Evolutionary conservation across 305 asterid species (phyloP), one percentile per base, ranked within the genome.

Genomic region (Fraxinus greggii): DNA sequence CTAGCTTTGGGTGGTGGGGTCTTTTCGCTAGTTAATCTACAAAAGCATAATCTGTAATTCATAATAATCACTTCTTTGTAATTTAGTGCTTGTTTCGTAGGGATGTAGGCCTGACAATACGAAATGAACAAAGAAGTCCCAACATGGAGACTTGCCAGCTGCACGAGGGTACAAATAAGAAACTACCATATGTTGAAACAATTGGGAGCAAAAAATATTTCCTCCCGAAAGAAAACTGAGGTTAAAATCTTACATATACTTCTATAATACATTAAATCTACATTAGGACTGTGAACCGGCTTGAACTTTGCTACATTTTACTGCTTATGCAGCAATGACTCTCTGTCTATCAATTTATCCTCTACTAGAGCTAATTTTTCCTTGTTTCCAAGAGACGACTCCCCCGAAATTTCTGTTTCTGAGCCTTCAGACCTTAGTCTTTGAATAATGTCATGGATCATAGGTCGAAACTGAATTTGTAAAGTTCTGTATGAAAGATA

Each of bases 371-470:
- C 81, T 19, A 80, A 29, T 4, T n/a, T 85, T 5, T 38, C 79
- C 31, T 72, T 56, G 73, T 59, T 36, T 51, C 31, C 54, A 59
- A n/a, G 40, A 1, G 23, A 24, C 78, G 79, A 79, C 61, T 86
- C 89, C 59, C 83, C 73, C 3, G 84, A 67, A 61, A 78, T n/a
- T 81, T 85, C 90, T 56, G 70, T 69, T 63, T 87, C 90, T 17
- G 79, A 77, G 31, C 85, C 81, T 65, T 80, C 85, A 70, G 76
- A 79, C n/a, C 88, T 77, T 56, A 82, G 79, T 77, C 85, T 59
- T 48, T 93, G 98, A 81, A 96, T 89, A 17, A 29, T 36, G 38
- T 94, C 98, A 75, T 94, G 99, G 80, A 88, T 89, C 98, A 93
- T 90, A 1, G 99, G 99, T 7, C 48, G 79, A 84, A 93, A 94